Conservation (phyloP, 1,139 yeast species). For the Kazachstania sp. region DNA sequence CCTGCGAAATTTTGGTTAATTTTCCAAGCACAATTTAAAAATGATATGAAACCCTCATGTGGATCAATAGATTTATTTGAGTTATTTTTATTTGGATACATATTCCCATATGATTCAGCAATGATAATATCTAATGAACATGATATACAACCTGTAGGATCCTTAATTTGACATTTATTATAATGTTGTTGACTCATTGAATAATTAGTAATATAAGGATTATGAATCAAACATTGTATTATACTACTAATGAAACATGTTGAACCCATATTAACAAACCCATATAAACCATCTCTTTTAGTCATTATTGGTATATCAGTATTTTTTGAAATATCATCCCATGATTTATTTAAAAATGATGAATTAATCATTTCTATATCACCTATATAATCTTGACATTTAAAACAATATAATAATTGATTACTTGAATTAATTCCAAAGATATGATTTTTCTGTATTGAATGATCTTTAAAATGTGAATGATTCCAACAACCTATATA, state of each 20-base stretch:
- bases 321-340: slow-evolving; percentile 29
- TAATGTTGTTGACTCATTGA: slow-evolving; percentile 41
- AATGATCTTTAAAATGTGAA: slow-evolving; percentile 56
- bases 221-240: slow-evolving; percentile 77
- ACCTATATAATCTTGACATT: slow-evolving; percentile 64
- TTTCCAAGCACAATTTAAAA: slow-evolving; percentile 76
- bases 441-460: slow-evolving; percentile 53
- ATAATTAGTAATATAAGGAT: slow-evolving; percentile 71
- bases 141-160: slow-evolving; percentile 48
- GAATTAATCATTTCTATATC: slow-evolving; percentile 33
- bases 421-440: slow-evolving; percentile 44
- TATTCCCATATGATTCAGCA: slow-evolving; percentile 37
- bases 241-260: slow-evolving; percentile 94
- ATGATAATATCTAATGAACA: slow-evolving; percentile 79
- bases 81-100: slow-evolving; percentile 37
- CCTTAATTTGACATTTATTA: slow-evolving; percentile 20
- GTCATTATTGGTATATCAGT: slow-evolving; percentile 46
- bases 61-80: neutral
- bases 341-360: slow-evolving; percentile 19
- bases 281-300: slow-evolving; percentile 70
- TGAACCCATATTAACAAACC: slow-evolving; percentile 89
- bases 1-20: slow-evolving; percentile 82
- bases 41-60: slow-evolving; percentile 25
- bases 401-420: slow-evolving; percentile 66
- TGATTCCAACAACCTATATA: slow-evolving; percentile 63